These are phyloP conservation scores for Acanthamoeba healyi DNA, from an alignment of 208 protist species.

Conservation along the genomic window DNA sequence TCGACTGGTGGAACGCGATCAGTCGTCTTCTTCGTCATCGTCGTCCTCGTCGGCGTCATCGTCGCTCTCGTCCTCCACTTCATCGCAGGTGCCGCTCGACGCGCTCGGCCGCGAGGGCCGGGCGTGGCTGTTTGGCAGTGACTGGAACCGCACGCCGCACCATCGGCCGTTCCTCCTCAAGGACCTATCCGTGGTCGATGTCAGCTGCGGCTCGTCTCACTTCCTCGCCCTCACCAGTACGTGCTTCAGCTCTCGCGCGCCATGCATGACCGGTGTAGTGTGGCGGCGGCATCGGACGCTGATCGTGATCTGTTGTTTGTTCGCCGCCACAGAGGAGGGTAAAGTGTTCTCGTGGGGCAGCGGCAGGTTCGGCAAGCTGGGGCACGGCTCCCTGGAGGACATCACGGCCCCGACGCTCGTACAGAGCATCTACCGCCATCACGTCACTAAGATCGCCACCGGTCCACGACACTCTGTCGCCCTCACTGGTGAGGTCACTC, in stretches of 20 bases:
- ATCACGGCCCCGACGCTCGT: conserved; percentile 13
- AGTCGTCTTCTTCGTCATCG: background rate
- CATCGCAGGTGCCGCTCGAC: background rate
- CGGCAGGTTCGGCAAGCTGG: conserved; percentile 24
- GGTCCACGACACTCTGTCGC: conserved; percentile 3
- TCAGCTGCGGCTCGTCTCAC: conserved; percentile 42
- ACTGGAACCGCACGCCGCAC: conserved; percentile 9
- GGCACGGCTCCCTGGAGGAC: conserved; percentile 4
- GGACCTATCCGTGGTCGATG: background rate
- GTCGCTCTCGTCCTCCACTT: background rate
- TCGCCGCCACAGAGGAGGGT: background rate
- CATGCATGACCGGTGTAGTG: too few species aligned
- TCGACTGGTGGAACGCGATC: background rate
- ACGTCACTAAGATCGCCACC: conserved; percentile 38
- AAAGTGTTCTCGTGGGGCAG: conserved; percentile 26
- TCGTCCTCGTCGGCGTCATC: background rate
- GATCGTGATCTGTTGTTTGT: too few species aligned
- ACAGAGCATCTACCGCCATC: background rate
- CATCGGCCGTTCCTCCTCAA: conserved; percentile 28
- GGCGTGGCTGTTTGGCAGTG: conserved; percentile 36
- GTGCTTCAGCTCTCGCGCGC: too few species aligned
- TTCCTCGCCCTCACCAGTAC: conserved; percentile 43
- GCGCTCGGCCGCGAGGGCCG: background rate
- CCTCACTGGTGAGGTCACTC: background rate
- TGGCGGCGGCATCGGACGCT: too few species aligned